Evolutionary conservation across 2,329 filamentous ascomycete species (phyloP).

Genomic region (Aspergillus fumigatiaffinis): DNA sequence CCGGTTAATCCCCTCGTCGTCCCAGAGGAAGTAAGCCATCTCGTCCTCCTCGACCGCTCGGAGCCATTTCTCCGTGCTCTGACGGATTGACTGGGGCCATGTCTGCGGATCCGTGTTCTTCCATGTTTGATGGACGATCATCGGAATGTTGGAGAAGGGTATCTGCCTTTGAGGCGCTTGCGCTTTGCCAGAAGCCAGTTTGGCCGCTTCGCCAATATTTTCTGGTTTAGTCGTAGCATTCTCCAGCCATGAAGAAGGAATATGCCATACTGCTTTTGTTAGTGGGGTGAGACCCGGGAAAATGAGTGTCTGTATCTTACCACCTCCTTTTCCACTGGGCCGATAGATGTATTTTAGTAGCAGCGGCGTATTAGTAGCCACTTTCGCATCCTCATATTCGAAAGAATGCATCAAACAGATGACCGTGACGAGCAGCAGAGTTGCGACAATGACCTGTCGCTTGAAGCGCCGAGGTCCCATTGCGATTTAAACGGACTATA

Average conservation of each 20-base stretch:
- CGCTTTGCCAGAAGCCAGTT: slow-evolving; percentile 18
- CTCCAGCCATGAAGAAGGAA: slow-evolving; percentile 6
- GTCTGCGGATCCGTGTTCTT: slow-evolving; percentile 22
- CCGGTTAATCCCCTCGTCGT: slow-evolving; percentile 26
- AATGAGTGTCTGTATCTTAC: neutral
- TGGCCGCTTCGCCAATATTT: slow-evolving; percentile 26
- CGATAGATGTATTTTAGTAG: neutral
- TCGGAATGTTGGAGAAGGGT: slow-evolving; percentile 24
- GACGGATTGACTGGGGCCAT: slow-evolving; percentile 21
- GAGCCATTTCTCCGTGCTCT: slow-evolving; percentile 29
- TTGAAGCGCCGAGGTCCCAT: neutral
- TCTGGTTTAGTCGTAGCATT: neutral
- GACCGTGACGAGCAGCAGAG: neutral
- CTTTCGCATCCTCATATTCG: neutral
- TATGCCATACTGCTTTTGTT: slow-evolving; percentile 8
- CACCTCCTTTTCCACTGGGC: neutral
- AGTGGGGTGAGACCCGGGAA: neutral
- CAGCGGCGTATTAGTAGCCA: neutral
- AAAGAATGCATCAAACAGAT: neutral
- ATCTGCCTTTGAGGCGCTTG: slow-evolving; percentile 13
- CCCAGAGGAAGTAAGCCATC: slow-evolving; percentile 35
- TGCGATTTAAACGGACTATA: neutral
- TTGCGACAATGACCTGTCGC: neutral
- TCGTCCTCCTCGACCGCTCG: slow-evolving; percentile 13
- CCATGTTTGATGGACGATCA: slow-evolving; percentile 34